These are phyloP conservation scores for Pascua sp. DNA, from an alignment of 1,284 basidiomycete genomes.

Conservation along the genomic window DNA sequence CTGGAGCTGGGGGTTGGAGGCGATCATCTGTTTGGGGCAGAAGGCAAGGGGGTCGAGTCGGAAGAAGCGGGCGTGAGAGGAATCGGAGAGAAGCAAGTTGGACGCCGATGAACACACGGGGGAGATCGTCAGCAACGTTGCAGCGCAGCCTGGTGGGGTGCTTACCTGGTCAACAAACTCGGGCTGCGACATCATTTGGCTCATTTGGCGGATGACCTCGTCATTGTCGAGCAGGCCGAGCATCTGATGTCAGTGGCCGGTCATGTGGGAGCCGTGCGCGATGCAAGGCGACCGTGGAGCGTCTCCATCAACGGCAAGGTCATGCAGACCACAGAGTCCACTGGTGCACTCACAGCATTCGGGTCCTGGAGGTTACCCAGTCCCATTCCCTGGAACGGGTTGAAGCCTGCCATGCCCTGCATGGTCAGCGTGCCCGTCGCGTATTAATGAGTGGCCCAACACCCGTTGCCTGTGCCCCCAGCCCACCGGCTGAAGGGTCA, in stretches of 20 bases:
- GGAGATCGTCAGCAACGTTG: not conserved
- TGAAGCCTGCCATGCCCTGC: conserved; percentile 58
- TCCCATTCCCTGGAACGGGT: conserved; percentile 77
- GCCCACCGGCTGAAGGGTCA: not conserved
- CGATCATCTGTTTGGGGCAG: conserved; percentile 58
- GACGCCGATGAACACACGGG: too few relatives aligned
- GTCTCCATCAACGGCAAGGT: too few relatives aligned
- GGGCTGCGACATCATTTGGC: conserved; percentile 68
- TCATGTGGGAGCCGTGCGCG: too few relatives aligned
- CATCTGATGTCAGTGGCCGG: conserved; percentile 54
- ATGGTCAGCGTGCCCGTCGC: conserved; percentile 9
- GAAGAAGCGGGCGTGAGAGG: too few relatives aligned
- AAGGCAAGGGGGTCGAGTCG: not conserved
- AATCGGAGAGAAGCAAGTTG: too few relatives aligned
- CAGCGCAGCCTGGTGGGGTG: not conserved
- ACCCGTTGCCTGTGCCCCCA: too few relatives aligned
- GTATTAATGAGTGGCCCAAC: too few relatives aligned
- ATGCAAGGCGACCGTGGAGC: too few relatives aligned
- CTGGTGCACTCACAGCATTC: conserved; percentile 64
- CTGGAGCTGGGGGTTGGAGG: conserved; percentile 72
- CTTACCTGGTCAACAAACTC: conserved; percentile 68
- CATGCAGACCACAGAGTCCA: not conserved
- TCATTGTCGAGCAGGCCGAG: conserved; percentile 79
- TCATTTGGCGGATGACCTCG: conserved; percentile 62
- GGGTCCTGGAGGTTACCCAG: conserved; percentile 82